Evolutionary conservation across 1,284 basidiomycete species (phyloP).

Genomic region (Cryptococcus sp.): DNA sequence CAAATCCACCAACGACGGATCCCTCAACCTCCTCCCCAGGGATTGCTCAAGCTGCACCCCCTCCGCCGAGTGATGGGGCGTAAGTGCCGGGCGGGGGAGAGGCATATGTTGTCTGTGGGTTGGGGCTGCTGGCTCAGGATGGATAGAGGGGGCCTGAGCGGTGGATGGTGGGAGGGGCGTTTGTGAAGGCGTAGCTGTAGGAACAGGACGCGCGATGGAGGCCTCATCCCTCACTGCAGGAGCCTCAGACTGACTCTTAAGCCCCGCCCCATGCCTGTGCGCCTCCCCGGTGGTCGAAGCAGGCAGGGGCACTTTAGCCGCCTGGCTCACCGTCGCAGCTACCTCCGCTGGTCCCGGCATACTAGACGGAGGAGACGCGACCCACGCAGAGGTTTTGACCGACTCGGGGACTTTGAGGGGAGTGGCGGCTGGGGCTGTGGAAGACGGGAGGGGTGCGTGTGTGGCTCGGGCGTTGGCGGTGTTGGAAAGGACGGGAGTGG

Average conservation of each 20-base stretch:
- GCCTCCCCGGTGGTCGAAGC: background rate
- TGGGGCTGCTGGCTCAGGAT: background rate
- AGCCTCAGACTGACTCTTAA: background rate
- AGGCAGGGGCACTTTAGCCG: background rate
- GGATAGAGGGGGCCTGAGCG: background rate
- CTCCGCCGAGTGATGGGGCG: conserved; percentile 9
- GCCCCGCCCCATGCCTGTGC: background rate
- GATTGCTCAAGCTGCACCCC: background rate
- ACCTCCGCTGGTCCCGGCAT: conserved; percentile 1
- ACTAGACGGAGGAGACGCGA: background rate
- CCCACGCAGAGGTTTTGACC: conserved; percentile 1
- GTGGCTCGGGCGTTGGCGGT: conserved; percentile 8
- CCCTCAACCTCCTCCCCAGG: conserved; percentile 11
- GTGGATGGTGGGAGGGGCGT: background rate
- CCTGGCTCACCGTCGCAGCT: conserved; percentile 3
- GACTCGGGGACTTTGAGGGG: conserved; percentile 4
- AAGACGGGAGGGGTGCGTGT: background rate
- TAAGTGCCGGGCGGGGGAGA: conserved; percentile 27
- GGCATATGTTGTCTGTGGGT: conserved; percentile 24
- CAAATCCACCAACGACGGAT: conserved; percentile 16
- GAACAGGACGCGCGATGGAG: background rate
- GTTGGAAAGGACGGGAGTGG: background rate
- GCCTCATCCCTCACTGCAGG: background rate
- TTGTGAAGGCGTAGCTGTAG: background rate
- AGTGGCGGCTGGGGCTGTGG: background rate